These are phyloP conservation scores for Purpureocillium lavendulum DNA, from an alignment of 2,329 filamentous ascomycete species.

Conservation along the genomic window DNA sequence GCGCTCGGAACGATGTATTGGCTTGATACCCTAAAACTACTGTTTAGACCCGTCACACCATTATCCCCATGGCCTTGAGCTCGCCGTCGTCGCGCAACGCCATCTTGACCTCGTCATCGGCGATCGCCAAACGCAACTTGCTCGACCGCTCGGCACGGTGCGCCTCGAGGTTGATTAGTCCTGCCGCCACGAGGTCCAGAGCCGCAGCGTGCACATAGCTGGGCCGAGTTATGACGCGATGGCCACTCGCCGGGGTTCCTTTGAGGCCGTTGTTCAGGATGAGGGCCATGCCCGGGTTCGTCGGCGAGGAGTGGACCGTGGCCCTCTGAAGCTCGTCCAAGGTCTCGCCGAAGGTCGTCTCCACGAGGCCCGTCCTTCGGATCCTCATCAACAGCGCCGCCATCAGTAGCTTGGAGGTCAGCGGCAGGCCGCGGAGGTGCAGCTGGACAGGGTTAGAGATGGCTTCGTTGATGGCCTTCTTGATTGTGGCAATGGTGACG, in stretches of 20 bases:
- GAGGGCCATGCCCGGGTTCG: conserved; percentile 27
- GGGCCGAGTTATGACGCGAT: conserved; percentile 22
- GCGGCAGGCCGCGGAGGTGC: conserved; percentile 72
- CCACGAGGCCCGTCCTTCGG: conserved; percentile 73
- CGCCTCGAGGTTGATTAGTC: conserved; percentile 77
- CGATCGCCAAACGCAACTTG: conserved; percentile 76
- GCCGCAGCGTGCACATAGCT: conserved; percentile 59
- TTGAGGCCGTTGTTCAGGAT: conserved; percentile 22
- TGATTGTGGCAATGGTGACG: conserved; percentile 89
- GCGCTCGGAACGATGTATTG: neutral
- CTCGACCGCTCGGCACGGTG: conserved; percentile 77
- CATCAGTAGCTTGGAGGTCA: conserved; percentile 78
- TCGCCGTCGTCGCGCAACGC: conserved; percentile 85
- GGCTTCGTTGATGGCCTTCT: conserved; percentile 89
- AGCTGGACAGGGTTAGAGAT: conserved; percentile 89
- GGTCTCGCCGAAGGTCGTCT: conserved; percentile 83
- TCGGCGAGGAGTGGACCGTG: conserved; percentile 22
- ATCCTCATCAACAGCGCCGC: conserved; percentile 72
- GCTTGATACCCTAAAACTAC: conserved; percentile 12
- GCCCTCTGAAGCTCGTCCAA: conserved; percentile 60
- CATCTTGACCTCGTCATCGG: conserved; percentile 83
- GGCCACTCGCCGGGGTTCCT: conserved; percentile 15
- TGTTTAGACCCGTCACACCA: conserved; percentile 19
- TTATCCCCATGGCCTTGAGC: conserved; percentile 68
- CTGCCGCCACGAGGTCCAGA: conserved; percentile 76